Evolutionary conservation across 345 rosid species (phyloP), one percentile per base, ranked within the genome.

Genomic region (Boechera stricta): DNA sequence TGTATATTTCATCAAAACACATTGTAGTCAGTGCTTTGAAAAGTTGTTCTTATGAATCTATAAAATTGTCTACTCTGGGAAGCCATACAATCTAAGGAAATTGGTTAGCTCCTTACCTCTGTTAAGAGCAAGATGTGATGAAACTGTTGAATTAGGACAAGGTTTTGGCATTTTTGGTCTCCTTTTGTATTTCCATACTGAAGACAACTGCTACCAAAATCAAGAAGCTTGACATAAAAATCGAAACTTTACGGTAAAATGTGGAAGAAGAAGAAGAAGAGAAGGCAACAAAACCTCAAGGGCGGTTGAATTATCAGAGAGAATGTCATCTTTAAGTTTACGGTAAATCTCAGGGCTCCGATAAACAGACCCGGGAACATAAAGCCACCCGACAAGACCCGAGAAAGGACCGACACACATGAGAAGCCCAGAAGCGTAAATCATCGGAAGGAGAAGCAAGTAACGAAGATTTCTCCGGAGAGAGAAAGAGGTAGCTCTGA

Each of bases 331-430:
- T 93, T 91, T 87, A 28, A 94, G 88, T 79, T 84, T 84, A 51
- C 58, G 67, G 77, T 92, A 90, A 83, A 89, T 78, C 80, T 86
- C 81, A 63, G 87, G 90, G 84, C 97, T 94, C 55, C 94, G 87
- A 49, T 94, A 94, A 49, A 89, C 92, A 39, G 93, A 87, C 29
- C 93, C 95, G 63, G 97, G 95, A 72, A 75, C 54, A 51, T 81
- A 49, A 56, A 83, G 56, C 70, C 73, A 85, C 48, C 86, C 86
- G 51, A 87, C 71, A 15, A 88, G 82, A 15, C 86, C 84, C 8
- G 97, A 86, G 81, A 91, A 84, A 36, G 94, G 97, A 39, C 95
- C 93, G 63, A 90, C 88, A 58, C 95, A 94, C 90, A 90, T 81
- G 76, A 92, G 75, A 80, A 94, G 76, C 7, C 90, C 97, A 33